Conservation (phyloP, 768 basidiomycete species). For the Hortiboletus flavorubellus region DNA sequence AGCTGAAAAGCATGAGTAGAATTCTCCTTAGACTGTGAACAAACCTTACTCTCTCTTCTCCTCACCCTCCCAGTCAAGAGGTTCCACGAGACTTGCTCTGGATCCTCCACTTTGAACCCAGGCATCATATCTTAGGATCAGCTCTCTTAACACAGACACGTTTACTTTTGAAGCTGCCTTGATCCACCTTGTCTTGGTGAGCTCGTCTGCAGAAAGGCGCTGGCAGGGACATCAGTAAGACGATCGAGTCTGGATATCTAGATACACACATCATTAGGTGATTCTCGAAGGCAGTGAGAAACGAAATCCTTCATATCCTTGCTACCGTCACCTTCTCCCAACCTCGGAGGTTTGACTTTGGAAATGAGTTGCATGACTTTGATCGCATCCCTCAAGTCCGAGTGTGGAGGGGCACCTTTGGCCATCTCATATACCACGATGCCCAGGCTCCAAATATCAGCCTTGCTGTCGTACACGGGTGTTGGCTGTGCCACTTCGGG, state of each 20-base stretch:
- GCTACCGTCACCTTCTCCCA: constrained; percentile 75
- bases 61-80: constrained; percentile 69
- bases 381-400: constrained; percentile 76
- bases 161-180: constrained; percentile 66
- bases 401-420: constrained; percentile 93
- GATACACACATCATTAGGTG: constrained; percentile 65
- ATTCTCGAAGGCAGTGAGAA: constrained; percentile 74
- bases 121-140: constrained; percentile 73
- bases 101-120: constrained; percentile 67
- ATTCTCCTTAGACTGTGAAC: background rate
- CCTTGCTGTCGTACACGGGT: constrained; percentile 93
- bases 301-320: constrained; percentile 90
- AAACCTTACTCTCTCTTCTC: constrained; percentile 50
- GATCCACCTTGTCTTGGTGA: constrained; percentile 88
- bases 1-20: constrained; percentile 11
- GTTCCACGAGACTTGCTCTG: constrained; percentile 72
- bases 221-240: constrained; percentile 31
- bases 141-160: constrained; percentile 70
- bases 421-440: constrained; percentile 96
- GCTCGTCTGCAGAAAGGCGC: constrained; percentile 88
- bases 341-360: constrained; percentile 73
- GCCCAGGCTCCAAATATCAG: constrained; percentile 97
- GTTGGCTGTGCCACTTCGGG: constrained; percentile 92
- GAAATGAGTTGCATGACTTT: constrained; percentile 89
- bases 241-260: background rate